Conservation (phyloP, 2,329 filamentous ascomycete genomes). For the Diplocarpon rosae region DNA sequence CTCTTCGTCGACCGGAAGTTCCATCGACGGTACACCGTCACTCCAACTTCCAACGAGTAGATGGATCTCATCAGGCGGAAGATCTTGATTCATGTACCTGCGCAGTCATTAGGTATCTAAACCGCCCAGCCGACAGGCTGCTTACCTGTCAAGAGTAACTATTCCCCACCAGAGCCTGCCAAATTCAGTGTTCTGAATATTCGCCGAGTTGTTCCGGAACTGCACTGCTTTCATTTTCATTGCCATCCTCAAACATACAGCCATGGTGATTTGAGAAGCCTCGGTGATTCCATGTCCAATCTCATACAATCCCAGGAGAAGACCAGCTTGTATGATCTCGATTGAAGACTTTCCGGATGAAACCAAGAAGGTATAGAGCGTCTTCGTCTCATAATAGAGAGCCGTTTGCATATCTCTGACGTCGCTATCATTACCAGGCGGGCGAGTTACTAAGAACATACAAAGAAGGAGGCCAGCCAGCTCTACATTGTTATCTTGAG, state of each 20-base stretch:
- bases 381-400: slow-evolving; percentile 15
- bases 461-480: slow-evolving; percentile 13
- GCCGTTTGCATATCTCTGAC: slow-evolving; percentile 10
- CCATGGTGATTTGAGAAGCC: slow-evolving; percentile 13
- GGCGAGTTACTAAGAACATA: slow-evolving; percentile 14
- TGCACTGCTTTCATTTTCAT: slow-evolving; percentile 11
- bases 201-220: slow-evolving; percentile 2
- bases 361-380: slow-evolving; percentile 9
- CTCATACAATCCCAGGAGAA: slow-evolving; percentile 17
- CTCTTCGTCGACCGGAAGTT: slow-evolving; percentile 16
- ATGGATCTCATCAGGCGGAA: slow-evolving; percentile 14
- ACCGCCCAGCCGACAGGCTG: neutral
- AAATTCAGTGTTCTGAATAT: slow-evolving; percentile 16
- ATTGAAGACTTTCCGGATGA: slow-evolving; percentile 11
- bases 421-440: slow-evolving; percentile 2
- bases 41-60: slow-evolving; percentile 11
- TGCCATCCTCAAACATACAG: slow-evolving; percentile 12
- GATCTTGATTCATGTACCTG: slow-evolving; percentile 16
- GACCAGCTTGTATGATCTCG: slow-evolving; percentile 15
- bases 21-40: slow-evolving; percentile 10
- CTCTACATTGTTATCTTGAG: slow-evolving; percentile 7
- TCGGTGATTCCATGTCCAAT: slow-evolving; percentile 16
- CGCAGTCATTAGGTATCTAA: neutral
- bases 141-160: slow-evolving; percentile 15
- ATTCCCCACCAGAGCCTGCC: slow-evolving; percentile 18